These are phyloP conservation scores for Oemleria cerasiformis DNA, from an alignment of 306 rosid species.

Conservation along the genomic window DNA sequence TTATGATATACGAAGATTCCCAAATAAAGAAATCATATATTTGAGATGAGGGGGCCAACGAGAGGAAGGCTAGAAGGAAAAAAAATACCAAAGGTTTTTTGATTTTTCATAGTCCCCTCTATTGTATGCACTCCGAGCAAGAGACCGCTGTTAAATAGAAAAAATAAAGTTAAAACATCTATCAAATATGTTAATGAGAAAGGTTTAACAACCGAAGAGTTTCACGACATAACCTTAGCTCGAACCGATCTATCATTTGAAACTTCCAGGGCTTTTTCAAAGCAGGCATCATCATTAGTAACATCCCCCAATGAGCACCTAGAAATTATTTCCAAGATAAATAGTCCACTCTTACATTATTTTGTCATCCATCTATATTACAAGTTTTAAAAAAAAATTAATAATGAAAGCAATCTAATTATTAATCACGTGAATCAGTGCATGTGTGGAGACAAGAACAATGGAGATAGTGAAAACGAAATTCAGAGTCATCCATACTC, in stretches of 20 bases:
- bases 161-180: slow-evolving; percentile 11
- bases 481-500: background rate
- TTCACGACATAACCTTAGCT: slow-evolving; percentile 64
- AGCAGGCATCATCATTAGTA: slow-evolving; percentile 73
- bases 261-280: slow-evolving; percentile 87
- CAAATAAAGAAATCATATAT: background rate
- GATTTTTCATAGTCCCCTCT: slow-evolving; percentile 83
- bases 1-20: background rate
- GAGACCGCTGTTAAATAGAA: slow-evolving; percentile 62
- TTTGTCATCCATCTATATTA: background rate
- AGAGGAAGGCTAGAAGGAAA: background rate
- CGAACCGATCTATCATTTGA: slow-evolving; percentile 80
- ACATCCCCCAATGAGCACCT: slow-evolving; percentile 97
- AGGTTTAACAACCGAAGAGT: background rate
- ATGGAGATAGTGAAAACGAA: background rate
- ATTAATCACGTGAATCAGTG: slow-evolving; percentile 7
- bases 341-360: slow-evolving; percentile 4
- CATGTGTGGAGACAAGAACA: slow-evolving; percentile 13
- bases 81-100: slow-evolving; percentile 48
- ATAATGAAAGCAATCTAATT: slow-evolving; percentile 11
- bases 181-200: slow-evolving; percentile 12
- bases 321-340: slow-evolving; percentile 21
- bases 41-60: background rate
- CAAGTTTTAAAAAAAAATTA: background rate
- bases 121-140: slow-evolving; percentile 95